These are phyloP conservation scores for Malassezia dermatis DNA, from an alignment of 1,284 basidiomycete genomes.

Conservation along the genomic window DNA sequence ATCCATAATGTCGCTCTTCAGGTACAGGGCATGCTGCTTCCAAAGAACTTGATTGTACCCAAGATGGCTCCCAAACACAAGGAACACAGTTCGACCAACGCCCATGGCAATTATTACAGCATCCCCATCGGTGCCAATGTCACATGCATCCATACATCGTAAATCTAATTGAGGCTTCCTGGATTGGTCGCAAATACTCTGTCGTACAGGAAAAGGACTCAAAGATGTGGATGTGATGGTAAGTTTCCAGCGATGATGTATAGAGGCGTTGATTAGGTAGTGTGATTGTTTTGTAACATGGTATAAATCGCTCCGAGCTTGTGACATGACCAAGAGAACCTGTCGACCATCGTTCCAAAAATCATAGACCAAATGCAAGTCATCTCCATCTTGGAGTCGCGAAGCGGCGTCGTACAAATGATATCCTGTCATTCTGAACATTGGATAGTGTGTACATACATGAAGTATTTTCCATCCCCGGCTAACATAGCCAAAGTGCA, in stretches of 20 bases:
- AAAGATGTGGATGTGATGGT: constrained; percentile 1
- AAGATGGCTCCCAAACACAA: background rate
- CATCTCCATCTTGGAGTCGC: background rate
- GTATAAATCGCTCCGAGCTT: background rate
- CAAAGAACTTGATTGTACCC: background rate
- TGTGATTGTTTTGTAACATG: background rate
- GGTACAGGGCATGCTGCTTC: background rate
- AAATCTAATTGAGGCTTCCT: constrained; percentile 2
- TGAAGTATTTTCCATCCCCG: background rate
- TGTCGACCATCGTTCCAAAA: background rate
- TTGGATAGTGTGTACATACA: background rate
- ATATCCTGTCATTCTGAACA: background rate
- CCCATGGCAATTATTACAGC: background rate
- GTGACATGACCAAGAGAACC: background rate
- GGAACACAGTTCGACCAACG: background rate
- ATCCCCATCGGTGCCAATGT: background rate
- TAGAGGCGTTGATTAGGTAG: background rate
- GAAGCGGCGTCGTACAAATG: background rate
- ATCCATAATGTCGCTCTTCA: constrained; percentile 4
- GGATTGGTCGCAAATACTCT: background rate
- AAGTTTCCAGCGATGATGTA: background rate
- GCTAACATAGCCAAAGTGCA: background rate
- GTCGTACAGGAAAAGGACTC: background rate
- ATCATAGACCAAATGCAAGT: background rate
- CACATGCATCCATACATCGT: constrained; percentile 4